A percentile compares a stretch with the other conserved stretches of the same genome.
Evolutionary conservation across 345 rosid species (phyloP).

Genomic region (Clarkia xantiana): DNA sequence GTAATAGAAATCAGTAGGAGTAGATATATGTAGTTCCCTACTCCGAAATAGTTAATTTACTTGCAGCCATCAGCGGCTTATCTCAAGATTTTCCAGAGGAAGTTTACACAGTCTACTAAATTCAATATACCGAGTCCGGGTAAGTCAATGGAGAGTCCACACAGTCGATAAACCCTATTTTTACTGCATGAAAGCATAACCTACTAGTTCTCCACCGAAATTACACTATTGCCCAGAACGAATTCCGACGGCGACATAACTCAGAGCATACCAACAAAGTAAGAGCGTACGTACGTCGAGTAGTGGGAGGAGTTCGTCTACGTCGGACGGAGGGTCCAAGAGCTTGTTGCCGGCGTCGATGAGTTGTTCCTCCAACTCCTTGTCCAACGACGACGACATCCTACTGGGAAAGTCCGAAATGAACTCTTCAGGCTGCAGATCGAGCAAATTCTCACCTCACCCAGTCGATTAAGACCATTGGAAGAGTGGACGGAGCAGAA

Average conservation of each 20-base stretch:
- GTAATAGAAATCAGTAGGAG: too few relatives aligned
- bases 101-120: too few relatives aligned
- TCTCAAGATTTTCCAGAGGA: too few relatives aligned
- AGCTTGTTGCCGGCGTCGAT: conserved; percentile 61
- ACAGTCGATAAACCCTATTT: too few relatives aligned
- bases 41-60: too few relatives aligned
- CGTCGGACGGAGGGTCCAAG: conserved; percentile 36
- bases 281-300: conserved; percentile 51
- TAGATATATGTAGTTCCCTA: too few relatives aligned
- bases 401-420: not conserved
- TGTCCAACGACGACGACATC: conserved; percentile 28
- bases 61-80: too few relatives aligned
- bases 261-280: not conserved
- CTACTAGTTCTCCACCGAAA: too few relatives aligned
- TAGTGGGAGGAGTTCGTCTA: conserved; percentile 65
- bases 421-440: not conserved
- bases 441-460: conserved; percentile 1
- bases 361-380: conserved; percentile 58
- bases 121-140: too few relatives aligned
- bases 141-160: too few relatives aligned
- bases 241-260: not conserved
- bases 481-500: not conserved
- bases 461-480: not conserved
- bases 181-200: too few relatives aligned
- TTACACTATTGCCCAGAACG: not conserved